Evolutionary conservation across 164 flowering plant genomes (phyloP), one percentile per base, ranked within the genome.

Genomic region (Houttuynia cordata): DNA sequence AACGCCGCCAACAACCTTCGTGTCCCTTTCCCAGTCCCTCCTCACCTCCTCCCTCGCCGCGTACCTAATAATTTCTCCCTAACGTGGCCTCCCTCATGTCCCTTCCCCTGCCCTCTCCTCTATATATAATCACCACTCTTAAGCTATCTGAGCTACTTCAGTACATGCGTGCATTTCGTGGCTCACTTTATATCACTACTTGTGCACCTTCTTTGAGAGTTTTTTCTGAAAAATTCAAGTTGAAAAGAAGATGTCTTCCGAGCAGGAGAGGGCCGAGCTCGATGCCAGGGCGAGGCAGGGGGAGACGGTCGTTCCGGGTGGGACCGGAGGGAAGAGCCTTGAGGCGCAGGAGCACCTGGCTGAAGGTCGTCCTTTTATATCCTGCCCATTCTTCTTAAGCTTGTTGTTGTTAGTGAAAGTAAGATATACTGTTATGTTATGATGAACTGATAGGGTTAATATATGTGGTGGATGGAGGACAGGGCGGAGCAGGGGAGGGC

Each of bases 281-380:
- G 92, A 90, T 66, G 76, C 71, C 1, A 76, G 74, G 80, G 97
- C 91, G 1, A 72, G 75, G 73, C 79, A 79, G 34, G 95, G 94
- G 22, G 84, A 87, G 78, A 85, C 90, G 3, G 95, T 87, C 0
- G 71, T 85, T 21, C 92, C 88, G 15, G 90, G 87, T 12, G 95
- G 90, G 0, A 87, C 90, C 0, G 88, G 94, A 15, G 95, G 95
- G 54, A 84, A 79, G 71, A 84, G 86, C 80, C 84, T 84, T 8
- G 87, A 83, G 68, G 97, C 97, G 30, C 95, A 87, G 57, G 84
- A 85, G 51, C 86, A 80, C 63, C 84, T 91, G 0, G 89, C 91
- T 34, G 88, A 87, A 75, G 97, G 97, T 81, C n/a, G 12, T n/a
- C 1, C 51, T 24, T 24, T 30, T 30, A 30, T 30, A 30, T 30